phyloP scores from a whole-genome alignment of 768 basidiomycete genomes.

The Pleurotus salmoneostramineus region DNA sequence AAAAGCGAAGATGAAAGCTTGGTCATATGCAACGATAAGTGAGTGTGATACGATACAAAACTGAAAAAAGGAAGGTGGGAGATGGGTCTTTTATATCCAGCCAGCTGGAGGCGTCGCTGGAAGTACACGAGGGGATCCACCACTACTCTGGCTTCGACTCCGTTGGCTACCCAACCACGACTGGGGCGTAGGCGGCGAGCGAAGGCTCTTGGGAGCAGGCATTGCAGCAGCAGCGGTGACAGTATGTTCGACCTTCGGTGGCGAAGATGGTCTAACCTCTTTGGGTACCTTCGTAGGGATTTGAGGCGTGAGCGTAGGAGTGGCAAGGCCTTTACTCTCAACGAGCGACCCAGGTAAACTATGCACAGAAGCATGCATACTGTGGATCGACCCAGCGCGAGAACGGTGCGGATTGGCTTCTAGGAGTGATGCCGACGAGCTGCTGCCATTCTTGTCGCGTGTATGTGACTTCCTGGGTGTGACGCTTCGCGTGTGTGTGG shows the following conservation, averaged over 20 bases:
- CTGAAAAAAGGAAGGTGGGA: background rate
- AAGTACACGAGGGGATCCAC: slow-evolving; percentile 19
- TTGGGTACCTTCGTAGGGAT: background rate
- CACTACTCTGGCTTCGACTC: slow-evolving; percentile 22
- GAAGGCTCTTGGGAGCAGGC: slow-evolving; percentile 15
- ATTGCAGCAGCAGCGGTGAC: background rate
- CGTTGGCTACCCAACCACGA: slow-evolving; percentile 34
- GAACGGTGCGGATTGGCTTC: slow-evolving; percentile 15
- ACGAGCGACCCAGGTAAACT: slow-evolving; percentile 45
- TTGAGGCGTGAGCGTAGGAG: too few relatives aligned
- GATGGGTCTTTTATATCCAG: slow-evolving; percentile 35
- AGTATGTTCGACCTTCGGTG: background rate
- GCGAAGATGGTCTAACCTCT: background rate
- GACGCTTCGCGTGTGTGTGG: background rate
- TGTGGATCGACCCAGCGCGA: slow-evolving; percentile 32
- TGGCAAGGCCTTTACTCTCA: background rate
- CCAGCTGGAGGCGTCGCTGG: slow-evolving; percentile 35
- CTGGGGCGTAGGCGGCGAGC: slow-evolving; percentile 39
- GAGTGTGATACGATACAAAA: background rate
- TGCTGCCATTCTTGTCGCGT: background rate
- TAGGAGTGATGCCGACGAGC: slow-evolving; percentile 13
- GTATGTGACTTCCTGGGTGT: background rate
- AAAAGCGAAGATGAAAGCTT: background rate
- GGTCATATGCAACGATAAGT: background rate
- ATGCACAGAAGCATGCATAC: slow-evolving; percentile 50